A percentile compares a stretch with the other conserved stretches of the same genome.
Conservation (phyloP, 163 green algal species). For the Scenedesmus sp. region DNA sequence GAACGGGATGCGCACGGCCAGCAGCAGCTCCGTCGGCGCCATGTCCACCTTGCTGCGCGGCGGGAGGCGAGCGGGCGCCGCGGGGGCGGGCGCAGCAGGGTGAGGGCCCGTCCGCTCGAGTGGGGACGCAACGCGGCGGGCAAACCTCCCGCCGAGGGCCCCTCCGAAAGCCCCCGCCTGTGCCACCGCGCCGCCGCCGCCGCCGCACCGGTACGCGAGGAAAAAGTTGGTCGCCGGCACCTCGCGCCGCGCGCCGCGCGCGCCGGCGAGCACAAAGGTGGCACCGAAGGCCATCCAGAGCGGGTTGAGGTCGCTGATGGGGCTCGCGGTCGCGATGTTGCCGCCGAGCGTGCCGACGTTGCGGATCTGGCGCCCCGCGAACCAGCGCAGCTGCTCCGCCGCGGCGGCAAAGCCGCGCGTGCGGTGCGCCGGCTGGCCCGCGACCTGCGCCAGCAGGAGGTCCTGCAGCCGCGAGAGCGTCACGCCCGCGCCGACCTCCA, state of each 20-base stretch:
- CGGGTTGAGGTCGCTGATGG: constrained; percentile 97
- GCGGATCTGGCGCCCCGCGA: constrained; percentile 94
- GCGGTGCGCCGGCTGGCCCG: constrained; percentile 53
- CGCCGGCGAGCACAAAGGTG: constrained; percentile 71
- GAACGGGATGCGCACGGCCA: constrained; percentile 84
- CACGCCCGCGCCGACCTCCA: constrained; percentile 83
- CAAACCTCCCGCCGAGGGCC: not conserved
- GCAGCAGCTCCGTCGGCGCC: constrained; percentile 82
- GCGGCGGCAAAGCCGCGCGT: constrained; percentile 75
- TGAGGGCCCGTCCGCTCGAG: too few species aligned
- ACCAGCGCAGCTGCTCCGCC: constrained; percentile 91
- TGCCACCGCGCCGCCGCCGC: not conserved
- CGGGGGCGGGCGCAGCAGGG: too few species aligned
- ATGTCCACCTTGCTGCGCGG: constrained; percentile 88
- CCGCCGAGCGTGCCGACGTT: constrained; percentile 92
- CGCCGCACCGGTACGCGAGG: constrained; percentile 83
- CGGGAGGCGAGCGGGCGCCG: too few species aligned
- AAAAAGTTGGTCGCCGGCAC: constrained; percentile 91
- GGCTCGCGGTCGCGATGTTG: constrained; percentile 93
- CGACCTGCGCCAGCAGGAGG: constrained; percentile 33
- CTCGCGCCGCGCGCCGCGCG: constrained; percentile 38
- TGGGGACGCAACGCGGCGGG: not conserved
- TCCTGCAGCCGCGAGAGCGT: constrained; percentile 77
- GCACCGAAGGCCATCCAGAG: constrained; percentile 90
- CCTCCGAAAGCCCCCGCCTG: too few species aligned